phyloP scores from a whole-genome alignment of 176 grass and related monocot species.

The Triticum turgidum region DNA sequence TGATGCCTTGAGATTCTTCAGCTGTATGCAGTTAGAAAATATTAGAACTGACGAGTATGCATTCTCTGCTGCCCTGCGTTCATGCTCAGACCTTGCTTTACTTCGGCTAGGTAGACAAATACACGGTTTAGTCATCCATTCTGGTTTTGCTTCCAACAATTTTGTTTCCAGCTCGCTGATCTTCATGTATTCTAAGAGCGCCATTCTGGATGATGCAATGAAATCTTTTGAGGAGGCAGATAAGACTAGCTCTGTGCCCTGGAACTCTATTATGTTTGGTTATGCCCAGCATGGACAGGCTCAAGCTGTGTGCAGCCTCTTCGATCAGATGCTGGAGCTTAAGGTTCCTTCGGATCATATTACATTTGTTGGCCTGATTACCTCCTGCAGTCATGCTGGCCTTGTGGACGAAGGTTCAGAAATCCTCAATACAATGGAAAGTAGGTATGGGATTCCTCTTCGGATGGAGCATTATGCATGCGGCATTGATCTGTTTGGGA shows the following conservation, averaged over 20 bases:
- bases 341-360: slow-evolving; percentile 53
- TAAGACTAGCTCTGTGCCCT: slow-evolving; percentile 51
- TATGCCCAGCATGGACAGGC: slow-evolving; percentile 61
- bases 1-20: slow-evolving; percentile 59
- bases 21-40: slow-evolving; percentile 25
- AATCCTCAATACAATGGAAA: slow-evolving; percentile 55
- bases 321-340: slow-evolving; percentile 47
- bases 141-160: slow-evolving; percentile 52
- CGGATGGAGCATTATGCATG: slow-evolving; percentile 79
- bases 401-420: slow-evolving; percentile 55
- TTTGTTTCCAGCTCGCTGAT: slow-evolving; percentile 63
- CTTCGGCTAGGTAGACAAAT: slow-evolving; percentile 64
- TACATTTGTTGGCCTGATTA: slow-evolving; percentile 61
- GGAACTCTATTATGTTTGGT: slow-evolving; percentile 76
- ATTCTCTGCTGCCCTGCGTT: slow-evolving; percentile 57
- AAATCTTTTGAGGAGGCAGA: slow-evolving; percentile 56
- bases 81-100: slow-evolving; percentile 56
- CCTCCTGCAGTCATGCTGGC: slow-evolving; percentile 54
- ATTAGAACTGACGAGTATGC: slow-evolving; percentile 47
- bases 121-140: slow-evolving; percentile 42
- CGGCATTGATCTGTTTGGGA: slow-evolving; percentile 64
- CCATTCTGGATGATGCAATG: slow-evolving; percentile 46
- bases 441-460: slow-evolving; percentile 35
- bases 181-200: slow-evolving; percentile 70
- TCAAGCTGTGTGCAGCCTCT: slow-evolving; percentile 26